Evolutionary conservation across 495 filamentous ascomycete species (phyloP).

Genomic region (Penicillium lagena): DNA sequence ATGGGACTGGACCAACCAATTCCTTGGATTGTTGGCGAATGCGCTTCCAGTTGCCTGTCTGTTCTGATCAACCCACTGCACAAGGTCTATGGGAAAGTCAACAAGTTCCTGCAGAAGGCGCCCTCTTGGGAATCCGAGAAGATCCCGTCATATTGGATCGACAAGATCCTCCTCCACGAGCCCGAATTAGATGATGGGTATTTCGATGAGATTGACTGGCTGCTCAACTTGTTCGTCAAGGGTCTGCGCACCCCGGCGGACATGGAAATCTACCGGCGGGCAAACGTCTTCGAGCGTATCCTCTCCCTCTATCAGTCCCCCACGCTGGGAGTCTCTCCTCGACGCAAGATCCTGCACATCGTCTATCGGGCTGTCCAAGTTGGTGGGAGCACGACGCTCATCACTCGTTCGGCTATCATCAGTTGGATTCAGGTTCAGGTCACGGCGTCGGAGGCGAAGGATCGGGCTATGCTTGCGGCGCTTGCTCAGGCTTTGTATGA

Average conservation of each 20-base stretch:
- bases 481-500: constrained; percentile 60
- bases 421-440: constrained; percentile 69
- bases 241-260: constrained; percentile 62
- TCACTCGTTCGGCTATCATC: constrained; percentile 75
- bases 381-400: constrained; percentile 76
- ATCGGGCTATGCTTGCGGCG: constrained; percentile 42
- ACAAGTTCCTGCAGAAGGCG: constrained; percentile 69
- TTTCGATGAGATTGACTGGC: constrained; percentile 73
- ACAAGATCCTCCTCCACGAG: constrained; percentile 61
- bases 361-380: constrained; percentile 67
- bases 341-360: constrained; percentile 64
- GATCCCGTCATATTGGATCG: constrained; percentile 66
- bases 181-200: constrained; percentile 69
- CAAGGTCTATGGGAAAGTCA: constrained; percentile 80
- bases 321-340: constrained; percentile 49
- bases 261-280: constrained; percentile 74
- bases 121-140: constrained; percentile 69
- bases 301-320: constrained; percentile 65
- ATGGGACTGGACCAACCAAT: constrained; percentile 52
- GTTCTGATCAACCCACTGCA: constrained; percentile 73
- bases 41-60: constrained; percentile 60
- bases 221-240: constrained; percentile 67
- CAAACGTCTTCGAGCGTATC: constrained; percentile 72
- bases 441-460: constrained; percentile 35
- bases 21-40: constrained; percentile 66